phyloP scores from a whole-genome alignment of 2,329 filamentous ascomycete species.

The Diaporthe helianthi region DNA sequence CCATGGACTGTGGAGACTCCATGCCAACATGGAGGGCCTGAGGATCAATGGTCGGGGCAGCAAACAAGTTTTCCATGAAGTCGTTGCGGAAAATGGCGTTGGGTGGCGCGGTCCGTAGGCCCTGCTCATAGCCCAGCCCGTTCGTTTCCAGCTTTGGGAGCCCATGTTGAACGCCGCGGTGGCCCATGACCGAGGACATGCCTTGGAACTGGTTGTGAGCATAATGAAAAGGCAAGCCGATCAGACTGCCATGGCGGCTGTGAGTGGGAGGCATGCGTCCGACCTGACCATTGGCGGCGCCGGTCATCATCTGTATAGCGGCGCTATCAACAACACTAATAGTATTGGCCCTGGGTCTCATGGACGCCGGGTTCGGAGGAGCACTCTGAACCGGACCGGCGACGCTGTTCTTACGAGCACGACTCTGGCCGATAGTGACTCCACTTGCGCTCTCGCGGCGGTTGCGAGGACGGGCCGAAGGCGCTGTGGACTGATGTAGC shows the following conservation, averaged over 20 bases:
- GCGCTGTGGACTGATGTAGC: conserved; percentile 90
- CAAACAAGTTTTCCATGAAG: conserved; percentile 74
- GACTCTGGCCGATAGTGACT: conserved; percentile 66
- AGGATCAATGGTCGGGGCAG: conserved; percentile 71
- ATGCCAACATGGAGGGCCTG: conserved; percentile 79
- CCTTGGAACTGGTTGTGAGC: conserved; percentile 65
- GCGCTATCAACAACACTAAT: conserved; percentile 89
- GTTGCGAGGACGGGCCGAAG: conserved; percentile 84
- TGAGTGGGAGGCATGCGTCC: conserved; percentile 61
- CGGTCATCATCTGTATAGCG: conserved; percentile 74
- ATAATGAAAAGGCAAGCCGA: conserved; percentile 65
- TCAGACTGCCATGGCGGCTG: conserved; percentile 78
- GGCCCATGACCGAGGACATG: conserved; percentile 73
- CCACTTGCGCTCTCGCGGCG: conserved; percentile 88
- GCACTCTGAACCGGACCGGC: conserved; percentile 58
- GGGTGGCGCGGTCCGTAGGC: conserved; percentile 80
- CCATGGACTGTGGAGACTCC: conserved; percentile 74
- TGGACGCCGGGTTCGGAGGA: conserved; percentile 60
- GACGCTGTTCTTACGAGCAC: conserved; percentile 92
- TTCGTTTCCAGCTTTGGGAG: conserved; percentile 86
- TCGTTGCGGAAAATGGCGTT: conserved; percentile 69
- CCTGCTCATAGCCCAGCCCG: conserved; percentile 69
- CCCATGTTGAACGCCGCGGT: conserved; percentile 70
- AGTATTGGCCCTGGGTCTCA: conserved; percentile 92
- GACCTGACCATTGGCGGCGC: conserved; percentile 60